These are phyloP conservation scores for Mortierella sp. DNA, from an alignment of 371 early-diverging fungal genomes.

Conservation along the genomic window DNA sequence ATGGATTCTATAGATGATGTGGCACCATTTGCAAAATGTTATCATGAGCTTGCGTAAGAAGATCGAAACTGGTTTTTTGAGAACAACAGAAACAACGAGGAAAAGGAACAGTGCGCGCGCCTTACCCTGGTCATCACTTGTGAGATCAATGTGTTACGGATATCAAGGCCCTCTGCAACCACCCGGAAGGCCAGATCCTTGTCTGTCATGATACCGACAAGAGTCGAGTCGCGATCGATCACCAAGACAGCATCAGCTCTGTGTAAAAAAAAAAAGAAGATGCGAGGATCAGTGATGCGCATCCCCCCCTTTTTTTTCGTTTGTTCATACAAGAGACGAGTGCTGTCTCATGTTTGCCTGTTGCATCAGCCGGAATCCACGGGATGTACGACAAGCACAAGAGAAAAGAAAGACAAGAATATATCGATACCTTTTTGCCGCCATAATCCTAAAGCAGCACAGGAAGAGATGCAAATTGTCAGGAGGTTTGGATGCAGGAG, in stretches of 20 bases:
- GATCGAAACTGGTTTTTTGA: too few relatives aligned
- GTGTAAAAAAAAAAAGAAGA: background rate
- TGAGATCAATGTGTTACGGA: constrained; percentile 70
- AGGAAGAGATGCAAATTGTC: background rate
- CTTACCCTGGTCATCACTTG: constrained; percentile 79
- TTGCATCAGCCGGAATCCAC: too few relatives aligned
- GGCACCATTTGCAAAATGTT: too few relatives aligned
- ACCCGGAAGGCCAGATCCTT: constrained; percentile 83
- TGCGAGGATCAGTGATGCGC: too few relatives aligned
- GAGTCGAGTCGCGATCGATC: constrained; percentile 58
- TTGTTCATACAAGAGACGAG: too few relatives aligned
- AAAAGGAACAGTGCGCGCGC: background rate
- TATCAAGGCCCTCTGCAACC: constrained; percentile 84
- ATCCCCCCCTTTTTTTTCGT: too few relatives aligned
- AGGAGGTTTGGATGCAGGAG: constrained; percentile 1
- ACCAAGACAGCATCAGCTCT: constrained; percentile 57
- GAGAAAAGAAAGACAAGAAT: background rate
- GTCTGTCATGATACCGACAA: constrained; percentile 83
- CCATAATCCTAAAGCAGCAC: constrained; percentile 40
- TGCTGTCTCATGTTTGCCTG: background rate
- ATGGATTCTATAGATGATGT: constrained; percentile 63
- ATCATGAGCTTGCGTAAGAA: too few relatives aligned
- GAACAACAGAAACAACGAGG: too few relatives aligned
- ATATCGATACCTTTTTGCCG: constrained; percentile 46
- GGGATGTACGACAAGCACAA: background rate